Base-by-base conservation (phyloP, 345 rosid genomes). In the Toxicodendron radicans region DNA sequence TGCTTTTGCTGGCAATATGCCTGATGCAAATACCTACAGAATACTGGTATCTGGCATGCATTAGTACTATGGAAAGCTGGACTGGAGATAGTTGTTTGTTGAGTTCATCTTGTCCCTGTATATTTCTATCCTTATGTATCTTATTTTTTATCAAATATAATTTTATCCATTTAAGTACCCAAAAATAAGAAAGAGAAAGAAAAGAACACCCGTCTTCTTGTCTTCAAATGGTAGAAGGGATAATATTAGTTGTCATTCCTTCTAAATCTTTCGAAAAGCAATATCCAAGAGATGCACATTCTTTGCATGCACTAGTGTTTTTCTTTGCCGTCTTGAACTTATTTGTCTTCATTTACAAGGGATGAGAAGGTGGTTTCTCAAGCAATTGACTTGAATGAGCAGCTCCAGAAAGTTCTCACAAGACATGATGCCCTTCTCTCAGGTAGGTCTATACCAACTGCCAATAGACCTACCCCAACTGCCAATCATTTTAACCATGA, bases 361-460 rank as follows among this genome's bases (percentile, higher is more conserved):
- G 89, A 95, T 79, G 97, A 95, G 80, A 90, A 78, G 76, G 79
- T 90, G 73, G 91, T 95, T 77, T 95, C 99, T 78, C 86, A 63
- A 80, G 99, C 98, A 80, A 95, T 93, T 72, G 97, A 89, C 56
- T 82, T 93, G 84, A 95, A 95, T 74, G 99, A 95, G 65, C 88
- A 88, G 77, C 96, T 91, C 72, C 98, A 95, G 87, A 95, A 79
- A 64, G 85, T 90, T 82, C 93, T 95, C 68, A 76, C 75, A 48
- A 88, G 93, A 80, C 96, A 95, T 63, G 96, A 93, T 78, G 88
- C 84, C 12, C 86, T 95, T 53, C 78, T 90, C 21, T 89, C 94
- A 32, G 87, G 88, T 60, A 79, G 80, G 59, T 46, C 79, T 61
- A 66, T 78, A 24, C 57, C 86, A 62, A 82, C 86, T 56, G 52